phyloP scores from a whole-genome alignment of 192 early-diverging fungal genomes.

The Umbelopsis vinacea region DNA sequence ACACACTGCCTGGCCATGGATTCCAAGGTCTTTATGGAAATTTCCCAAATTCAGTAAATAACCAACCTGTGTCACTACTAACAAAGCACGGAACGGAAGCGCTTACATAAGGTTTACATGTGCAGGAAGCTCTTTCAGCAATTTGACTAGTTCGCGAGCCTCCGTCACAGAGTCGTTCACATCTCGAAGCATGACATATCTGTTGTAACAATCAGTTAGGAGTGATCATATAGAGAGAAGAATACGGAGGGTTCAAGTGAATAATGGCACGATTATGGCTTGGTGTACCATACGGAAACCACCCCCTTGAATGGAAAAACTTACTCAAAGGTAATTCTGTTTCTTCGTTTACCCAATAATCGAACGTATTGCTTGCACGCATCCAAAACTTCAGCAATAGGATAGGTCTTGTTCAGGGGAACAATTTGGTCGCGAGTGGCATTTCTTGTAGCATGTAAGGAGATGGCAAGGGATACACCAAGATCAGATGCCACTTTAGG shows the following conservation, averaged over 20 bases:
- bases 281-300: too few relatives aligned
- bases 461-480: slow-evolving; percentile 75
- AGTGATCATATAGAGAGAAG: neutral
- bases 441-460: slow-evolving; percentile 84
- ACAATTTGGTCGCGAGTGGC: slow-evolving; percentile 76
- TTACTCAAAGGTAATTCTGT: slow-evolving; percentile 87
- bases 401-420: slow-evolving; percentile 87
- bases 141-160: slow-evolving; percentile 65
- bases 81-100: neutral
- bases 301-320: slow-evolving; percentile 16
- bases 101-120: slow-evolving; percentile 77
- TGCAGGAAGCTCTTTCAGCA: slow-evolving; percentile 67
- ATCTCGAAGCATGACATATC: slow-evolving; percentile 84
- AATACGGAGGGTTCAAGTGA: too few relatives aligned
- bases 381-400: slow-evolving; percentile 68
- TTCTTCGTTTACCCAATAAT: slow-evolving; percentile 52
- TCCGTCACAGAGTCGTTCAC: slow-evolving; percentile 80
- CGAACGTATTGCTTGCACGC: slow-evolving; percentile 69
- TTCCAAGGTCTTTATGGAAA: slow-evolving; percentile 72
- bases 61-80: neutral
- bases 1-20: slow-evolving; percentile 81
- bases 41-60: neutral
- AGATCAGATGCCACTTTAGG: slow-evolving; percentile 73
- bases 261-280: neutral
- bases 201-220: slow-evolving; percentile 16